Evolutionary conservation across 805 yeast genomes (phyloP).

Genomic region (Candida vartiovaarae): DNA sequence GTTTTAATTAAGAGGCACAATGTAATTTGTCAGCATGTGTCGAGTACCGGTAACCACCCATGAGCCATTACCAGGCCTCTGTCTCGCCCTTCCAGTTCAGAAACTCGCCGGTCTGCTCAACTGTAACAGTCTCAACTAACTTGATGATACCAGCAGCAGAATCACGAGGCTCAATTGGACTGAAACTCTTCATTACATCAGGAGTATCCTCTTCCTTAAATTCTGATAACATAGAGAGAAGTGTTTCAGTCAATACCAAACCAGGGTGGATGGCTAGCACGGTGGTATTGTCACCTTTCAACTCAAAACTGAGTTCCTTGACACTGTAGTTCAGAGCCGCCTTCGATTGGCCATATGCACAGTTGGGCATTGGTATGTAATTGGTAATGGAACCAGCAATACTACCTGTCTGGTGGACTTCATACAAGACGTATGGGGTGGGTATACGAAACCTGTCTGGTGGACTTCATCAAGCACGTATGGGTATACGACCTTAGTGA

Average conservation of each 20-base stretch:
- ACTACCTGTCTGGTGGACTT: constrained; percentile 20
- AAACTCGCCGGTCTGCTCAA: constrained; percentile 25
- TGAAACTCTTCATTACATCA: constrained; percentile 8
- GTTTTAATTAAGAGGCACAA: too few relatives aligned
- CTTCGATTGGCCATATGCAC: constrained; percentile 31
- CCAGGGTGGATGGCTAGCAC: constrained; percentile 34
- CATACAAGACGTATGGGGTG: constrained; percentile 16
- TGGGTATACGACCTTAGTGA: constrained; percentile 6
- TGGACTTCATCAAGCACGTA: constrained; percentile 11
- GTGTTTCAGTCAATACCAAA: constrained; percentile 29
- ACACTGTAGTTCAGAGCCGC: constrained; percentile 29
- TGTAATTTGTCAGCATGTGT: too few relatives aligned
- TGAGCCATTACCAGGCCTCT: neutral
- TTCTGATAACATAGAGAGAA: constrained; percentile 1
- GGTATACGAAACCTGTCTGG: constrained; percentile 18
- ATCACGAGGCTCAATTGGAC: constrained; percentile 12
- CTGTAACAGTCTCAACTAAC: constrained; percentile 15
- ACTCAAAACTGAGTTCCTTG: constrained; percentile 22
- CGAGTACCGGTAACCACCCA: too few relatives aligned
- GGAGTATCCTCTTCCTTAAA: neutral
- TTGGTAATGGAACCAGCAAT: constrained; percentile 21
- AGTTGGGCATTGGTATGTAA: constrained; percentile 6
- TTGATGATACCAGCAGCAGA: constrained; percentile 17
- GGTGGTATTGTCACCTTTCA: constrained; percentile 22
- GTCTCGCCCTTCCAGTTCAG: constrained; percentile 18